Evolutionary conservation across 768 basidiomycete genomes (phyloP).

Genomic region (Dioszegia hungarica): DNA sequence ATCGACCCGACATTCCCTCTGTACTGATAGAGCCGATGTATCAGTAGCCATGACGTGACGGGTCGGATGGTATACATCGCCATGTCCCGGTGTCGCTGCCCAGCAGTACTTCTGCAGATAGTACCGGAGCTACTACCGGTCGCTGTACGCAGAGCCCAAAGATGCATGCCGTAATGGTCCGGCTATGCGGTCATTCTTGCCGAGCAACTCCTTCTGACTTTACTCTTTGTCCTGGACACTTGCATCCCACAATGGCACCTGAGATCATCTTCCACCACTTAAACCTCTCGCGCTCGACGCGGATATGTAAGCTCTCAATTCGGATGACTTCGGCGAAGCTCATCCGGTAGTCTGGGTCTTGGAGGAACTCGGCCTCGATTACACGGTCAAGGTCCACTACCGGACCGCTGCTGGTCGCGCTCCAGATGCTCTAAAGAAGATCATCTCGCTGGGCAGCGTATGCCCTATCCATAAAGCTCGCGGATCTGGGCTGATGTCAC

Average conservation of each 20-base stretch:
- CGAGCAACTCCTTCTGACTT: no score
- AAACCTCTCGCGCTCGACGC: slow-evolving; percentile 37
- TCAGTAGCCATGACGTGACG: no score
- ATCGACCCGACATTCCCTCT: slow-evolving; percentile 74
- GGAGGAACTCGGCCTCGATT: slow-evolving; percentile 40
- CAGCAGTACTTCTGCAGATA: no score
- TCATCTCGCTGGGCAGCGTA: slow-evolving; percentile 39
- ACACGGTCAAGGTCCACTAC: slow-evolving; percentile 41
- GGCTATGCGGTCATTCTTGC: no score
- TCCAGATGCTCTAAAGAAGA: slow-evolving; percentile 31
- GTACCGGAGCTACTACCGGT: no score
- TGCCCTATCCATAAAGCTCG: background rate
- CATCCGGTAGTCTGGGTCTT: slow-evolving; percentile 37
- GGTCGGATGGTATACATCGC: background rate
- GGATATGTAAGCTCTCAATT: slow-evolving; percentile 37
- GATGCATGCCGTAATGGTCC: no score
- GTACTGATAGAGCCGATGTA: no score
- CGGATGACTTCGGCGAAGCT: background rate
- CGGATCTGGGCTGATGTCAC: background rate
- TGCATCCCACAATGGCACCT: slow-evolving; percentile 5
- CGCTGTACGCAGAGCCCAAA: no score
- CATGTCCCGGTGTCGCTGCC: background rate
- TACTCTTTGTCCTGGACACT: no score
- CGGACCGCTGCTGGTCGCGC: slow-evolving; percentile 21
- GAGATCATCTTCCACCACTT: slow-evolving; percentile 44